These are phyloP conservation scores for Skeletonema costatum DNA, from an alignment of 108 stramenopile species.

Conservation along the genomic window DNA sequence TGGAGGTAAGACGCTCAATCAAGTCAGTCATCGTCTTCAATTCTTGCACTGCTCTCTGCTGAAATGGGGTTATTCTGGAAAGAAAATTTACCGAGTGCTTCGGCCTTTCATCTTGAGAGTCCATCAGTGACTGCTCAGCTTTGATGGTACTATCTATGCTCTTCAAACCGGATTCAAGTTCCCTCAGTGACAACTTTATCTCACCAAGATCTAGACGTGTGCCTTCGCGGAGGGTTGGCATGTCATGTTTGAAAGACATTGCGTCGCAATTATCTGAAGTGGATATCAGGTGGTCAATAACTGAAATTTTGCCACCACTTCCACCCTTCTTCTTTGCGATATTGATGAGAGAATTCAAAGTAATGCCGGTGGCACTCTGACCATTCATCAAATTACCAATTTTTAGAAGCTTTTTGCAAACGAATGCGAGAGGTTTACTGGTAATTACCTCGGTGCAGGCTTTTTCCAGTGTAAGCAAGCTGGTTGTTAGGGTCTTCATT, in stretches of 20 bases:
- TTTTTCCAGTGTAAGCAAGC: conserved; percentile 16
- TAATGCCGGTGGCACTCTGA: conserved; percentile 31
- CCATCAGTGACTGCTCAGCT: conserved; percentile 29
- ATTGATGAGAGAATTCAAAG: conserved; percentile 46
- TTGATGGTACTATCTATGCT: conserved; percentile 20
- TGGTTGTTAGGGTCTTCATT: conserved; percentile 5
- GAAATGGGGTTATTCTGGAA: conserved; percentile 25
- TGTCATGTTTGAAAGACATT: conserved; percentile 22
- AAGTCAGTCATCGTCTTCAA: conserved; percentile 8
- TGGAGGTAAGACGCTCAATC: conserved; percentile 6
- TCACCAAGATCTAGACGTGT: conserved; percentile 37
- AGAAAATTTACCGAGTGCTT: conserved; percentile 15
- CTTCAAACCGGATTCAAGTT: conserved; percentile 26
- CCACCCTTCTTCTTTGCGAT: conserved; percentile 42
- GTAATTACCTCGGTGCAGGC: conserved; percentile 42
- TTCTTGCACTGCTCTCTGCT: conserved; percentile 9
- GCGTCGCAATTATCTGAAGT: conserved; percentile 15
- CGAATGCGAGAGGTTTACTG: conserved; percentile 21
- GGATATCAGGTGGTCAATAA: conserved; percentile 38
- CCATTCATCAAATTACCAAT: conserved; percentile 56
- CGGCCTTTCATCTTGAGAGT: conserved; percentile 7
- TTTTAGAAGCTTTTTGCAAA: conserved; percentile 33
- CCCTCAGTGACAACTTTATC: conserved; percentile 10
- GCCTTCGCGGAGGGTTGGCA: conserved; percentile 28
- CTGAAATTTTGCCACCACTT: conserved; percentile 47